Percentiles rank a stretch among this genome's conserved stretches.
phyloP scores from a whole-genome alignment of 1,139 yeast species.

The Suhomyces panamericanus region DNA sequence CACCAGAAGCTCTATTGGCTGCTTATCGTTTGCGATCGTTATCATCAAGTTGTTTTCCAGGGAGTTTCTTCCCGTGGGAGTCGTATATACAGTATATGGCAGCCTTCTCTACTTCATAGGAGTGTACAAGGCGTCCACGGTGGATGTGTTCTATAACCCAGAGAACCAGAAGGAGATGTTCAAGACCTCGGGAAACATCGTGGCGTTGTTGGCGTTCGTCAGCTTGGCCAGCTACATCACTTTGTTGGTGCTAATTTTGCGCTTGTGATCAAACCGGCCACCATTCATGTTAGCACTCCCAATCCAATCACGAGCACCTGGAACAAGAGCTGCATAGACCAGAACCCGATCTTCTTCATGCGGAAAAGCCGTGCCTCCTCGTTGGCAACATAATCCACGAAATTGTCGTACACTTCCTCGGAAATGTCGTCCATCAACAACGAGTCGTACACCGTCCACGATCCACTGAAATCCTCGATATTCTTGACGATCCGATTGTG shows the following conservation, averaged over 20 bases:
- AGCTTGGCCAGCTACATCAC: constrained; percentile 49
- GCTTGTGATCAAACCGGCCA: constrained; percentile 26
- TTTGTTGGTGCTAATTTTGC: constrained; percentile 42
- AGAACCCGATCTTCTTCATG: constrained; percentile 82
- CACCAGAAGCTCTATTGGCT: constrained; percentile 52
- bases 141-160: constrained; percentile 50
- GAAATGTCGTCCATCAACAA: constrained; percentile 89
- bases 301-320: constrained; percentile 82
- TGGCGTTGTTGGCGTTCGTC: constrained; percentile 40
- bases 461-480: constrained; percentile 82
- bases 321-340: constrained; percentile 84
- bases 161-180: constrained; percentile 41
- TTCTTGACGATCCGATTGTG: constrained; percentile 81
- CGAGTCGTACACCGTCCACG: constrained; percentile 95
- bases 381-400: constrained; percentile 84
- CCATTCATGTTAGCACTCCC: constrained; percentile 46
- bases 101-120: constrained; percentile 50
- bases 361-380: constrained; percentile 75
- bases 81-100: constrained; percentile 54
- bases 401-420: constrained; percentile 86
- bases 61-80: constrained; percentile 55
- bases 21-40: constrained; percentile 46
- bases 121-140: constrained; percentile 42
- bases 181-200: constrained; percentile 53
- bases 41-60: constrained; percentile 53